Evolutionary conservation across 2,329 filamentous ascomycete species (phyloP), one percentile per base, ranked within the genome.

Genomic region (Alternaria conjuncta): DNA sequence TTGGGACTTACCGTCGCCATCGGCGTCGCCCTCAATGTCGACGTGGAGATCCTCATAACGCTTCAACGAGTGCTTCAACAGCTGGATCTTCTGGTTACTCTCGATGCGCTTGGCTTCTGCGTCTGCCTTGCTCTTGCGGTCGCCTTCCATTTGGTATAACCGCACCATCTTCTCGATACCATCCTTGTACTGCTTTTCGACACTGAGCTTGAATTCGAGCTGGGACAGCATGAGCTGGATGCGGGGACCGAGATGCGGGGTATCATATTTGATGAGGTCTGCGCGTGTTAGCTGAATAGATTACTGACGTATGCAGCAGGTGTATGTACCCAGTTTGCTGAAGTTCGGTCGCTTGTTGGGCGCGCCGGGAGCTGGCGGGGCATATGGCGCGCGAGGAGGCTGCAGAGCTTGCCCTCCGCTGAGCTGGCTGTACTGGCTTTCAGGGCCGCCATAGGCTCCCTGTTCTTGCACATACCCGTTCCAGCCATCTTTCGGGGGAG

Each of bases 101-200:
- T 99, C 96, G 65, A 97, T 91, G 61, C 92, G 88, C 76, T 93
- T 89, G 54, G 91, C 92, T 73, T 97, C 94, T 45, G 96, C 96
- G 80, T 99, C 96, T 61, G 92, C 90, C 79, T 92, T 93, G 83
- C 95, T 98, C 85, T 97, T 97, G 72, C 94, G 90, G 78, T 99
- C 96, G 28, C 96, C 95, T 80, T 98, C 96, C 87, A 98, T 96
- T 78, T 96, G 90, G 78, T 99, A 99, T 36, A 99, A 86, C 79
- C 96, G 93, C 50, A 97, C 93, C 96, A 99, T 98, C 84, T 99
- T 99, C 82, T 99, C 96, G 72, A 99, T 96, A 66, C 96, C 96
- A 77, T 97, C 96, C 70, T 98, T 94, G 82, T 99, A 99, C 82
- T 99, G 96, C 79, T 97, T 97, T 80, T 99, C 96, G 26, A 99